These are phyloP conservation scores for Helminthosporium solani DNA, from an alignment of 2,329 filamentous ascomycete species.

Conservation along the genomic window DNA sequence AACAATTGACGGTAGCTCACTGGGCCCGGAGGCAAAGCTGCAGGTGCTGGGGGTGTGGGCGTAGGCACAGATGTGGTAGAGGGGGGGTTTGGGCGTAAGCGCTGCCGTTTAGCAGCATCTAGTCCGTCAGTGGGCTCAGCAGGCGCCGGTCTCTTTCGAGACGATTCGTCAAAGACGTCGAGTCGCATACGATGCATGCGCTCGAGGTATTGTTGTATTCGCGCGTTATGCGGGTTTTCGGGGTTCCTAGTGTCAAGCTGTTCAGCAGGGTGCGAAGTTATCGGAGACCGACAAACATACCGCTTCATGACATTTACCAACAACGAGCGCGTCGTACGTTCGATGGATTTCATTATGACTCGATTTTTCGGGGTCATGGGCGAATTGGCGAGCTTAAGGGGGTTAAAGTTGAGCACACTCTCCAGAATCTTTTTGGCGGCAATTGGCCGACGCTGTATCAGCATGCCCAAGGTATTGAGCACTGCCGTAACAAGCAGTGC, in stretches of 20 bases:
- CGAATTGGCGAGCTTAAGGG: constrained; percentile 74
- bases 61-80: neutral
- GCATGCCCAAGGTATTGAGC: constrained; percentile 78
- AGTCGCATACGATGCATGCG: constrained; percentile 74
- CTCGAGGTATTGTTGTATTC: constrained; percentile 86
- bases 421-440: constrained; percentile 84
- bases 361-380: constrained; percentile 76
- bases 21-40: constrained; percentile 72
- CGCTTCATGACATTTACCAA: constrained; percentile 80
- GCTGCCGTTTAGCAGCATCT: constrained; percentile 79
- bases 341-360: constrained; percentile 88
- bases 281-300: constrained; percentile 47
- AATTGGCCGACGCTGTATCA: constrained; percentile 78
- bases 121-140: constrained; percentile 69
- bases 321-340: constrained; percentile 84
- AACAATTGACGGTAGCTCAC: constrained; percentile 82
- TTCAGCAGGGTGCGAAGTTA: neutral
- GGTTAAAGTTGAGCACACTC: constrained; percentile 87
- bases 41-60: constrained; percentile 46
- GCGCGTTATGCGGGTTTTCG: constrained; percentile 69
- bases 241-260: constrained; percentile 62
- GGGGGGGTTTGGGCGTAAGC: constrained; percentile 55
- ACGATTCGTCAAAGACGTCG: constrained; percentile 77
- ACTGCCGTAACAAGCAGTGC: constrained; percentile 87
- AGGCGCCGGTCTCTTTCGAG: constrained; percentile 73